These are phyloP conservation scores for Stephanocyclus meneghinianus DNA, from an alignment of 352 stramenopile species.

Conservation along the genomic window DNA sequence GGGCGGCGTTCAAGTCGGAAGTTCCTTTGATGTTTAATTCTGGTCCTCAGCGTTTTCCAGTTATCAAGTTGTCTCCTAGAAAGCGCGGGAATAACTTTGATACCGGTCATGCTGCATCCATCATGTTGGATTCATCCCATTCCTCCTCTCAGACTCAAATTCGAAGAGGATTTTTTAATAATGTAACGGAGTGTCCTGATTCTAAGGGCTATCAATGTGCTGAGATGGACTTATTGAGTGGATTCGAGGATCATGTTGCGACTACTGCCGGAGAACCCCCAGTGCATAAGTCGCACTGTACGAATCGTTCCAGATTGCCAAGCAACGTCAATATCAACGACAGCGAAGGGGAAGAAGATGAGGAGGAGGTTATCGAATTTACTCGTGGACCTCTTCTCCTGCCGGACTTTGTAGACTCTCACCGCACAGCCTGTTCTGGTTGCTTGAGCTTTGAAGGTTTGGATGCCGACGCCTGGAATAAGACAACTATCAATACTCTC, in stretches of 20 bases:
- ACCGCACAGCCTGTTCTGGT: neutral
- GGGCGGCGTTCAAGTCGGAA: neutral
- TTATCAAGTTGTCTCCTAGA: constrained; percentile 29
- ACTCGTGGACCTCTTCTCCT: constrained; percentile 7
- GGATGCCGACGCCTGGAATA: neutral
- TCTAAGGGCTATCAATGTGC: constrained; percentile 16
- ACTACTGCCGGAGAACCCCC: neutral
- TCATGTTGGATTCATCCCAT: constrained; percentile 9
- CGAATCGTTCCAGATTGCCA: neutral
- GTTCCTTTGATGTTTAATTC: neutral
- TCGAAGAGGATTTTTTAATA: neutral
- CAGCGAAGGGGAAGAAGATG: constrained; percentile 33
- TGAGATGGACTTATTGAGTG: constrained; percentile 46
- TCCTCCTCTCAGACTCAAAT: neutral
- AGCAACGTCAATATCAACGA: constrained; percentile 8
- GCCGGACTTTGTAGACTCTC: neutral
- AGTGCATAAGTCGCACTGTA: neutral
- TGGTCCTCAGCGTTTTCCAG: constrained; percentile 6
- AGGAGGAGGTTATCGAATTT: constrained; percentile 37
- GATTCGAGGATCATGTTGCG: constrained; percentile 35
- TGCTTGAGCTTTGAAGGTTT: neutral
- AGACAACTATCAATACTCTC: neutral
- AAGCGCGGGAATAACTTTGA: neutral
- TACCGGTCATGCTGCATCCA: constrained; percentile 5
- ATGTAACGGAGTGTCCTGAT: neutral